Conservation (phyloP, 805 yeast genomes). For the Nakazawaea populi region DNA sequence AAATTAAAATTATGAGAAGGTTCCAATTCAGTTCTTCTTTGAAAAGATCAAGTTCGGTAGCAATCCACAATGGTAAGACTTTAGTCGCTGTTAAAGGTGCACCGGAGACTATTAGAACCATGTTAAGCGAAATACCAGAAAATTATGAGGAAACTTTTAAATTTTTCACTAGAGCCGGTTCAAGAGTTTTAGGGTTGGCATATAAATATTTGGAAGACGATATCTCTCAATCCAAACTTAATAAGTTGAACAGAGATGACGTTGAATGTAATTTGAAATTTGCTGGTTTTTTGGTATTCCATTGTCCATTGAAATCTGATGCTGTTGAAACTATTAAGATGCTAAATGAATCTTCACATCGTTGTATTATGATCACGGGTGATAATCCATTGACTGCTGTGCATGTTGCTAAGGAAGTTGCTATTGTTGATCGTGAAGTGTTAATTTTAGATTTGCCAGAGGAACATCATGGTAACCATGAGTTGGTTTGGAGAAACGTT, state of each 20-base stretch:
- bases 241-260: constrained; percentile 62
- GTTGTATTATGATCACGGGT: constrained; percentile 97
- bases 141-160: constrained; percentile 82
- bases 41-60: constrained; percentile 89
- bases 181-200: constrained; percentile 94
- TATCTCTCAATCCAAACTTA: constrained; percentile 42
- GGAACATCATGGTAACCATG: constrained; percentile 51
- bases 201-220: constrained; percentile 62
- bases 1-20: constrained; percentile 76
- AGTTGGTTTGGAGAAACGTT: constrained; percentile 80
- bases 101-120: constrained; percentile 85
- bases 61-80: constrained; percentile 47
- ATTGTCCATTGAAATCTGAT: constrained; percentile 92
- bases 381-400: constrained; percentile 98
- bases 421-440: constrained; percentile 76
- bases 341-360: constrained; percentile 93
- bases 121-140: constrained; percentile 66
- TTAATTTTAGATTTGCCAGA: constrained; percentile 84
- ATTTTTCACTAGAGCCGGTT: constrained; percentile 89
- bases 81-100: constrained; percentile 95
- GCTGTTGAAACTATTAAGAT: constrained; percentile 85
- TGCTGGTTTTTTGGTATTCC: constrained; percentile 94
- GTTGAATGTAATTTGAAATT: constrained; percentile 72
- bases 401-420: constrained; percentile 93
- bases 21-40: constrained; percentile 96